Conservation (phyloP, 495 filamentous ascomycete species). For the Daldinia childiae region DNA sequence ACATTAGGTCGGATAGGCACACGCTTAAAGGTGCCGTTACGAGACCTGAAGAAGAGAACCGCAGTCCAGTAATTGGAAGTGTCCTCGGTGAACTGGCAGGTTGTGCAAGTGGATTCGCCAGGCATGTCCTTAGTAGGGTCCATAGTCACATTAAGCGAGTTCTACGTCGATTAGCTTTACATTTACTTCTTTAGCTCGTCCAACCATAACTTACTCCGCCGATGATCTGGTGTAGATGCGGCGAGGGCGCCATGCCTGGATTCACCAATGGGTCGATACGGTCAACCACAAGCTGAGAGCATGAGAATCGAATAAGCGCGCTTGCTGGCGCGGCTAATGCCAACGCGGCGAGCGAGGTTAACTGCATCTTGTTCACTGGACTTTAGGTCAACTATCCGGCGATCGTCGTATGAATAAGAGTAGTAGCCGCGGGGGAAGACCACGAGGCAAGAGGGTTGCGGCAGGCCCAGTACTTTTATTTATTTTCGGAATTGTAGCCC, state of each 20-base stretch:
- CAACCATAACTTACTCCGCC: slow-evolving; percentile 39
- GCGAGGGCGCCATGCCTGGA: slow-evolving; percentile 45
- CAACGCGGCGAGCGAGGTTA: slow-evolving; percentile 42
- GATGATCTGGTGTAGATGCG: slow-evolving; percentile 50
- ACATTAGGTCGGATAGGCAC: slow-evolving; percentile 50
- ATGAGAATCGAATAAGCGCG: slow-evolving; percentile 50
- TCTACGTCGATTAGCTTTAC: slow-evolving; percentile 29
- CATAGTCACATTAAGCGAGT: slow-evolving; percentile 49
- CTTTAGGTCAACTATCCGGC: slow-evolving; percentile 1
- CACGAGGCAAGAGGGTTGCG: slow-evolving; percentile 8
- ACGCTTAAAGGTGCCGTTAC: slow-evolving; percentile 52
- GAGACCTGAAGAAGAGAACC: slow-evolving; percentile 51
- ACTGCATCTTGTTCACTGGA: slow-evolving; percentile 44
- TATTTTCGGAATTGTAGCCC: background rate
- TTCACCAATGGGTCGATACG: slow-evolving; percentile 50
- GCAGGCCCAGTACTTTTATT: slow-evolving; percentile 23
- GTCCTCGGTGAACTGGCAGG: slow-evolving; percentile 48
- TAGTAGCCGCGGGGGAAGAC: background rate
- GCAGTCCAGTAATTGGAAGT: slow-evolving; percentile 56
- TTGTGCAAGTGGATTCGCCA: slow-evolving; percentile 42
- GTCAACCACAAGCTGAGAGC: slow-evolving; percentile 48
- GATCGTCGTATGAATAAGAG: slow-evolving; percentile 13
- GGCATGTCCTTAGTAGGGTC: slow-evolving; percentile 46
- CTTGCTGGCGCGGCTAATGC: slow-evolving; percentile 44
- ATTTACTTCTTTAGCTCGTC: background rate